Percentiles rank a stretch among this genome's conserved stretches.
These are phyloP conservation scores for Mycena filopes DNA, from an alignment of 768 basidiomycete species.

Conservation along the genomic window DNA sequence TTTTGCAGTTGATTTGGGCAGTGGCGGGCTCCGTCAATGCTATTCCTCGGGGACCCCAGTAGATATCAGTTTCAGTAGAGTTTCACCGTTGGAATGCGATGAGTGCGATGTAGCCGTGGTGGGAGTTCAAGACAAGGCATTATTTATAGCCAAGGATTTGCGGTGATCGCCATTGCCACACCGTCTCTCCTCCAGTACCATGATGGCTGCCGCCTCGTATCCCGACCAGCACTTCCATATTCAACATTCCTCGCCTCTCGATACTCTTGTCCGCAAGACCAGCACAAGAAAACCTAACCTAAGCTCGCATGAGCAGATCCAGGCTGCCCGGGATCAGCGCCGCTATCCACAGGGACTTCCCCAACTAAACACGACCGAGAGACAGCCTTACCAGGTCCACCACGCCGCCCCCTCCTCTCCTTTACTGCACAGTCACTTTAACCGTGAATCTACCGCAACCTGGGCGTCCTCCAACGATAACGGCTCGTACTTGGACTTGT, in stretches of 20 bases:
- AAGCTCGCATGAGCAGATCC: conserved; percentile 3
- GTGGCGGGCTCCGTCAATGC: neutral
- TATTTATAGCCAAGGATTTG: neutral
- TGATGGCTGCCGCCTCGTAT: conserved; percentile 34
- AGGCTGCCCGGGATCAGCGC: conserved; percentile 22
- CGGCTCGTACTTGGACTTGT: conserved; percentile 47
- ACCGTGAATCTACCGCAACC: conserved; percentile 54
- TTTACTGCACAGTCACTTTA: conserved; percentile 60
- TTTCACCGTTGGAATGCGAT: neutral
- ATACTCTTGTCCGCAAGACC: conserved; percentile 56
- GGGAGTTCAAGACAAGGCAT: neutral
- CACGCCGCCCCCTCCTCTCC: conserved; percentile 46
- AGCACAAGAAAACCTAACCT: conserved; percentile 45
- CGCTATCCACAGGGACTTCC: conserved; percentile 47
- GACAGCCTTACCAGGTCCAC: conserved; percentile 29
- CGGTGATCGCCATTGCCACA: neutral
- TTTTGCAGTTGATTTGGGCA: neutral
- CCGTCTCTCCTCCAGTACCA: conserved; percentile 4
- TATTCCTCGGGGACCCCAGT: neutral
- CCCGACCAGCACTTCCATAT: conserved; percentile 31
- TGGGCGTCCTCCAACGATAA: conserved; percentile 41
- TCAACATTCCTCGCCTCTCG: conserved; percentile 58
- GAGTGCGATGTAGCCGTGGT: neutral
- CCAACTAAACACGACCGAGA: conserved; percentile 26
- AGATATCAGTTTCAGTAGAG: neutral